Conservation (phyloP, 108 stramenopile genomes). For the Cyclotella cryptica region DNA sequence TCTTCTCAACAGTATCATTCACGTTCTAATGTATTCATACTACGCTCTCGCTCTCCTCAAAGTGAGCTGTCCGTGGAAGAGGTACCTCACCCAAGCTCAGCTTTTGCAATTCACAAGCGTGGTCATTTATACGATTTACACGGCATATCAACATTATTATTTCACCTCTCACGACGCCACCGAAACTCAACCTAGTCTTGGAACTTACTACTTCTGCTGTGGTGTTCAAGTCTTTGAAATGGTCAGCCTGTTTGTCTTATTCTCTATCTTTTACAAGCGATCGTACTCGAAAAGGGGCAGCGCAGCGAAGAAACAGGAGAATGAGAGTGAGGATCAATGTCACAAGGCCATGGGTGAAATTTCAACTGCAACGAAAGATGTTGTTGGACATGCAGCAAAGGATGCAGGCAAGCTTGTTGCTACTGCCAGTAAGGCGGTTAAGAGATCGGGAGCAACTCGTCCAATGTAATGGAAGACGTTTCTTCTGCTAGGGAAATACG, state of each 20-base stretch:
- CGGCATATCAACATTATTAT: constrained; percentile 47
- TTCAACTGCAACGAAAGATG: constrained; percentile 47
- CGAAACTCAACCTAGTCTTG: constrained; percentile 38
- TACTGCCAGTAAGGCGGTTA: constrained; percentile 47
- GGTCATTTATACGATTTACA: constrained; percentile 70
- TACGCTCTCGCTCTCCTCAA: constrained; percentile 87
- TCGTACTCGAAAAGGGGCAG: constrained; percentile 71
- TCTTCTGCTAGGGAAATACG: neutral
- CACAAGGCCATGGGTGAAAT: constrained; percentile 55
- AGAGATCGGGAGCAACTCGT: constrained; percentile 28
- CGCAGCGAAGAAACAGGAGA: neutral
- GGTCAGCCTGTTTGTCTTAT: constrained; percentile 86
- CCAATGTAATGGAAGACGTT: constrained; percentile 21
- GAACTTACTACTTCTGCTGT: constrained; percentile 60
- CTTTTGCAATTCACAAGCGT: constrained; percentile 97
- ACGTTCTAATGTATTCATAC: constrained; percentile 99
- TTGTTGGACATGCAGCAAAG: constrained; percentile 46
- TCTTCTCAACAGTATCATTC: constrained; percentile 95
- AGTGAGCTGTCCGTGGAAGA: constrained; percentile 92
- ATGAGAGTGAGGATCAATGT: constrained; percentile 53
- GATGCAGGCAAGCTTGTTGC: constrained; percentile 54
- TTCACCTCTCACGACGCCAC: constrained; percentile 45
- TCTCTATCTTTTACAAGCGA: constrained; percentile 79
- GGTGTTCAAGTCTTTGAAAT: constrained; percentile 85
- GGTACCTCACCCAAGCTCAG: constrained; percentile 92